Evolutionary conservation across 2,329 filamentous ascomycete species (phyloP).

Genomic region (Aureobasidium uvarum): DNA sequence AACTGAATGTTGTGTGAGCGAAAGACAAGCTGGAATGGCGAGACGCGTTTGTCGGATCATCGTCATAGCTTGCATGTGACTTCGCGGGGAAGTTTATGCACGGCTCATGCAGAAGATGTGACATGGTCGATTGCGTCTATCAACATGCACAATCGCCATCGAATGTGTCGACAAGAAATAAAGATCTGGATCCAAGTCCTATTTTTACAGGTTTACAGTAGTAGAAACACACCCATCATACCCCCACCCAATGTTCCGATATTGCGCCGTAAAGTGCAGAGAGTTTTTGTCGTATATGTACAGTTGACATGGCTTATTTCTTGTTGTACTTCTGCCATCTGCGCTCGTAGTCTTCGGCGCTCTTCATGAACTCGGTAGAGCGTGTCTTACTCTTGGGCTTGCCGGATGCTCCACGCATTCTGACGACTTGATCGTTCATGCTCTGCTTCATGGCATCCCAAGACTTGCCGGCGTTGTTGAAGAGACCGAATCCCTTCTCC

Average conservation of each 20-base stretch:
- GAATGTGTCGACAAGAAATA: not conserved
- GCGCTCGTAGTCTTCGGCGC: constrained; percentile 28
- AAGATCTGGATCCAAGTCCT: constrained; percentile 2
- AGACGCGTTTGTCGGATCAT: constrained; percentile 7
- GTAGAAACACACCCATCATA: constrained; percentile 17
- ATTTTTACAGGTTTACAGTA: constrained; percentile 24
- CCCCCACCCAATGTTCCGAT: constrained; percentile 3
- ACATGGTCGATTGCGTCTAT: not conserved
- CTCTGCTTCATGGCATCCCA: constrained; percentile 11
- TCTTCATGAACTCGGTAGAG: constrained; percentile 27
- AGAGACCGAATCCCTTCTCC: constrained; percentile 10
- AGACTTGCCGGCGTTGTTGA: constrained; percentile 26
- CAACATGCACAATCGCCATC: not conserved
- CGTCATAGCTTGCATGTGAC: constrained; percentile 15
- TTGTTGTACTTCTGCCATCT: constrained; percentile 25
- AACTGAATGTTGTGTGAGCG: not conserved
- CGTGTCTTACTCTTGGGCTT: constrained; percentile 24
- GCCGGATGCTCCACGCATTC: not conserved
- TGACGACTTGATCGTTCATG: not conserved
- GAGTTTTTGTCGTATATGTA: constrained; percentile 13
- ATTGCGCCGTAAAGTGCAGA: constrained; percentile 13
- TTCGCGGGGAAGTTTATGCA: not conserved
- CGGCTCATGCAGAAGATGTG: not conserved
- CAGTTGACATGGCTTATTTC: constrained; percentile 13
- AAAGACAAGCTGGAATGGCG: not conserved